Percentiles rank a stretch among this genome's conserved stretches.
Evolutionary conservation across 441 rosid genomes (phyloP).

Genomic region (Populus hybrid): DNA sequence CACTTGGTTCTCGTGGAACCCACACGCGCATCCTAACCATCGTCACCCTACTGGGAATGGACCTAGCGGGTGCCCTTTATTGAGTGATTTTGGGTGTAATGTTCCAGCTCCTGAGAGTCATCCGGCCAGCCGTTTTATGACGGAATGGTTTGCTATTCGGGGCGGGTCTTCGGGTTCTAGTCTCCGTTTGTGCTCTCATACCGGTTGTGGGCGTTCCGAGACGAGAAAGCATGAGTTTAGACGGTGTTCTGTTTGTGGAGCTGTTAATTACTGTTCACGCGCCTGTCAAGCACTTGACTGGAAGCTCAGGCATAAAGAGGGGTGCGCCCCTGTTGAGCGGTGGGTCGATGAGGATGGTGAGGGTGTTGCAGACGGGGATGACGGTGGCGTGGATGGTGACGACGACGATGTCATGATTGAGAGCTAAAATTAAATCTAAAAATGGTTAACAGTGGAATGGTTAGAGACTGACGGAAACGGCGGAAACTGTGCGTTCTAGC

Average conservation of each 20-base stretch:
- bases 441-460: constrained; percentile 21
- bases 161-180: no score
- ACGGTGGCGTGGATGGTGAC: constrained; percentile 33
- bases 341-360: no score
- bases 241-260: no score
- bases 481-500: constrained; percentile 4
- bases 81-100: constrained; percentile 93
- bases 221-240: no score
- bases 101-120: constrained; percentile 87
- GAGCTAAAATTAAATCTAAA: constrained; percentile 19
- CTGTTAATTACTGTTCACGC: no score
- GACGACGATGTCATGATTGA: constrained; percentile 36
- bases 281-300: no score
- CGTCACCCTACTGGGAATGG: constrained; percentile 31
- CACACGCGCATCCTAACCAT: constrained; percentile 28
- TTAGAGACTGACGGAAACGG: constrained; percentile 26
- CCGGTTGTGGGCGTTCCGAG: no score
- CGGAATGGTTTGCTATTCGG: constrained; percentile 53
- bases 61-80: constrained; percentile 55
- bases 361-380: constrained; percentile 25
- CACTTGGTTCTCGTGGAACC: constrained; percentile 57
- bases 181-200: no score
- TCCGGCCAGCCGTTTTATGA: constrained; percentile 63
- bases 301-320: no score
- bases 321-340: no score